Percentiles rank a stretch among this genome's conserved stretches.
Conservation (phyloP, 2,329 filamentous ascomycete genomes). For the Fusarium sp. region DNA sequence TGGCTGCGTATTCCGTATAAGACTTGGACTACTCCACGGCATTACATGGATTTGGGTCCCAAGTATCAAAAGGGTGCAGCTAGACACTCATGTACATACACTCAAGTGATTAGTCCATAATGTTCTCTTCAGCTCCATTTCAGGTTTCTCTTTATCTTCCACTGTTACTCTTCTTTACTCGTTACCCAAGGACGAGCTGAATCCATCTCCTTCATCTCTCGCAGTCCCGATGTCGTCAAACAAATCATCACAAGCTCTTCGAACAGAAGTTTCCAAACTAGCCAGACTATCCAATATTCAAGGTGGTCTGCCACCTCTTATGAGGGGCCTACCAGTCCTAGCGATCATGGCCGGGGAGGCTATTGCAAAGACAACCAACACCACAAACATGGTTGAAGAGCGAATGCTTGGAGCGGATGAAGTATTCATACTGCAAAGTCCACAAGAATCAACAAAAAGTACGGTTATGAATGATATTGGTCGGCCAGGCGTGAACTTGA, state of each 20-base stretch:
- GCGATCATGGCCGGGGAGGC: constrained; percentile 30
- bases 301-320: constrained; percentile 24
- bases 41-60: not conserved
- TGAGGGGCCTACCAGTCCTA: constrained; percentile 29
- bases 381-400: constrained; percentile 27
- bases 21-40: not conserved
- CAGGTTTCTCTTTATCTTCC: too few species aligned
- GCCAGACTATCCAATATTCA: constrained; percentile 34
- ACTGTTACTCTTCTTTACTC: accelerated
- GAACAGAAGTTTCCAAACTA: constrained; percentile 24
- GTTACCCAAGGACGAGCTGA: accelerated
- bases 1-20: constrained; percentile 12
- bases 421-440: not conserved
- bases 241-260: constrained; percentile 5
- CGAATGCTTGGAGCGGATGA: constrained; percentile 21
- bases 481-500: constrained; percentile 1
- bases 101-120: not conserved
- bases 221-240: not conserved
- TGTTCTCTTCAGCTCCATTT: not conserved
- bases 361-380: constrained; percentile 19
- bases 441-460: not conserved
- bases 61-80: not conserved
- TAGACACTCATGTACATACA: accelerated
- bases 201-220: not conserved
- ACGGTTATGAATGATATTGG: not conserved